Base-by-base conservation (phyloP, 306 rosid species). In the Pueraria montana region DNA sequence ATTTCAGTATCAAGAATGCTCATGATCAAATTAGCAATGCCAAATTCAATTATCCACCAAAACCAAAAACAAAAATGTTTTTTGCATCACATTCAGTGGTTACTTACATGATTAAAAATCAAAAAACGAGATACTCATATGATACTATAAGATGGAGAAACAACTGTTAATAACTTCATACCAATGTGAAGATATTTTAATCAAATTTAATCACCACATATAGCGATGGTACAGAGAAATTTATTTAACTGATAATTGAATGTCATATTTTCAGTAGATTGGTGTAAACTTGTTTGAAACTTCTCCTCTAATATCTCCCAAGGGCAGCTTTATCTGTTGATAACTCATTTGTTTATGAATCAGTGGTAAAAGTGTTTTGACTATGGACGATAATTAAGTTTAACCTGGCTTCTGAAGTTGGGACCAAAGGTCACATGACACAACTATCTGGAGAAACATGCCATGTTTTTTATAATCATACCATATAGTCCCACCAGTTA, bases 1-100 rank as follows among this genome's bases (percentile, higher is more conserved):
- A 48, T 18, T 62, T 58, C 74, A 61, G 5, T 13, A 77, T 70
- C 74, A 32, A 38, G 26, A 48, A 71, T 7, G 52, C 42, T 49
- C 79, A 18, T n/a, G 67, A 71, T 49, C 72, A 58, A 78, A 49
- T 77, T 45, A 32, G 75, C 58, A n/a, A 63, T 49, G 32, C 32
- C 2, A 11, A 72, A 13, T 49, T 58, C 61, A 61, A 38, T 52
- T 42, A 55, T 20, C 34, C 36, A 42, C 26, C 38, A 16, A 72
- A 66, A 77, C 1, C 3, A 13, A 52, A 64, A 76, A 46, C 1
- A 0, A 23, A 64, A 59, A 40, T 11, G 12, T 21, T 20, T 18
- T 42, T 45, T 73, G 77, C 64, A 74, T 55, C 64, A 11, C 63
- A 43, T 48, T 78, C 27, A 50, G 61, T 30, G 11, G 40, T 76